Conservation (phyloP, 805 yeast genomes). For the Crinitomyces ghanaensis region DNA sequence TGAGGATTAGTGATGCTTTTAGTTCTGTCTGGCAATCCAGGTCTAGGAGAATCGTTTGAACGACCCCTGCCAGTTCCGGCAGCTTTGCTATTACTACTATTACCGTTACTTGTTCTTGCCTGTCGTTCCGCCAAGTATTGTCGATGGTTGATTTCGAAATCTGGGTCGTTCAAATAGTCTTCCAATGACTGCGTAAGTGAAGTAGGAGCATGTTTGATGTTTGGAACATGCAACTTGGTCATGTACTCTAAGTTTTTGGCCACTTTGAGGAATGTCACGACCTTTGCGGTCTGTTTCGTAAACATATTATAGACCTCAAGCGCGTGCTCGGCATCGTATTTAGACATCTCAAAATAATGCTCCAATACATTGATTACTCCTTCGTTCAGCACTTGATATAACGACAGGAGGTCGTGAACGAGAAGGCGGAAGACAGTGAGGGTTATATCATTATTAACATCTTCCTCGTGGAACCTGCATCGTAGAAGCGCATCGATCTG, state of each 20-base stretch:
- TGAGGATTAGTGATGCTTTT: too few relatives aligned
- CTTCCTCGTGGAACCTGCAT: constrained; percentile 68
- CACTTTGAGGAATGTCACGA: constrained; percentile 73
- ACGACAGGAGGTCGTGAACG: constrained; percentile 76
- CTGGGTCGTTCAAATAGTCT: constrained; percentile 79
- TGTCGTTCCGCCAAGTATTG: constrained; percentile 65
- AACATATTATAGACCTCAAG: constrained; percentile 73
- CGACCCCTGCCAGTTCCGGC: constrained; percentile 7
- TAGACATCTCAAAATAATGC: constrained; percentile 88
- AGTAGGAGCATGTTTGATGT: constrained; percentile 94
- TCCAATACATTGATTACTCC: constrained; percentile 91
- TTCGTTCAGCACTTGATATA: constrained; percentile 86
- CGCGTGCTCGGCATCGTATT: constrained; percentile 76
- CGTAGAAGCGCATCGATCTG: constrained; percentile 68
- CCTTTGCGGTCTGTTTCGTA: constrained; percentile 76
- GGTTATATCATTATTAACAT: constrained; percentile 65
- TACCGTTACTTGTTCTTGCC: constrained; percentile 20
- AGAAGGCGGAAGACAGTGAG: constrained; percentile 77
- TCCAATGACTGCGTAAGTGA: constrained; percentile 77
- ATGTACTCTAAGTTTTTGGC: constrained; percentile 83
- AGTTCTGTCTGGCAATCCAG: too few relatives aligned
- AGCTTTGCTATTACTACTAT: constrained; percentile 4
- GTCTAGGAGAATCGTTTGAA: constrained; percentile 5
- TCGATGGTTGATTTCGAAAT: constrained; percentile 66
- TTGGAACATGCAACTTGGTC: constrained; percentile 86